Conservation (phyloP, 2,329 filamentous ascomycete species). For the Trichoderma breve region DNA sequence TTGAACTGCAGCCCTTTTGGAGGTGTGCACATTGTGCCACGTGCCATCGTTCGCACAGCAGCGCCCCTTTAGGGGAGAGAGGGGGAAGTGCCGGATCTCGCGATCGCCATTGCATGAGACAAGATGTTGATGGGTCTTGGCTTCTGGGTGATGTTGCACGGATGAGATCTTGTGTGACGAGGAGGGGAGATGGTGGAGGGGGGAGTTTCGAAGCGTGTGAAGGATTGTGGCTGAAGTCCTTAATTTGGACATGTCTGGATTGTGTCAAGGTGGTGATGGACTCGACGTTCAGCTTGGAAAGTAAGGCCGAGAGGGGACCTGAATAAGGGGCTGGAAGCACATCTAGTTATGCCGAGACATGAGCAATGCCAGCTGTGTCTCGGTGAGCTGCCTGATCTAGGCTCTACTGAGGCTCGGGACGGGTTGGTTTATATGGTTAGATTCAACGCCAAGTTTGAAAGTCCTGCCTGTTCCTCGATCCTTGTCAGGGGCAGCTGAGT, state of each 20-base stretch:
- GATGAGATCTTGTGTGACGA: conserved; percentile 17
- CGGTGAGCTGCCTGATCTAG: background rate
- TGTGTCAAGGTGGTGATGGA: background rate
- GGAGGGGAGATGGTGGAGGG: background rate
- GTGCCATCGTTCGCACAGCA: background rate
- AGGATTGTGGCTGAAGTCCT: conserved; percentile 18
- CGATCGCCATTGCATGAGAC: conserved; percentile 6
- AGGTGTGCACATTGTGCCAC: conserved; percentile 18
- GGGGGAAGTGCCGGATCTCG: conserved; percentile 14
- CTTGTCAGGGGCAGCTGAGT: conserved; percentile 5
- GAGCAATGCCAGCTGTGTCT: background rate
- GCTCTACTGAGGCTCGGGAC: background rate
- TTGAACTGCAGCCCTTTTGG: conserved; percentile 2
- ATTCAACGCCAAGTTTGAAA: background rate
- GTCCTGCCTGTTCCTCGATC: background rate
- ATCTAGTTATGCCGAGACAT: conserved; percentile 5
- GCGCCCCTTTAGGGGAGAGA: background rate
- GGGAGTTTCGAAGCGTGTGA: background rate
- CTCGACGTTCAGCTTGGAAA: background rate
- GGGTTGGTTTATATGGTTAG: background rate
- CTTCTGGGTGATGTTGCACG: background rate
- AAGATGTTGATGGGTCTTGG: background rate
- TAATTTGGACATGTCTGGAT: conserved; percentile 16
- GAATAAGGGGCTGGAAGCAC: background rate
- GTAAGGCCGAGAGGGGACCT: background rate